Conservation (phyloP, 257 asterid genomes). For the Cruciata laevipes region DNA sequence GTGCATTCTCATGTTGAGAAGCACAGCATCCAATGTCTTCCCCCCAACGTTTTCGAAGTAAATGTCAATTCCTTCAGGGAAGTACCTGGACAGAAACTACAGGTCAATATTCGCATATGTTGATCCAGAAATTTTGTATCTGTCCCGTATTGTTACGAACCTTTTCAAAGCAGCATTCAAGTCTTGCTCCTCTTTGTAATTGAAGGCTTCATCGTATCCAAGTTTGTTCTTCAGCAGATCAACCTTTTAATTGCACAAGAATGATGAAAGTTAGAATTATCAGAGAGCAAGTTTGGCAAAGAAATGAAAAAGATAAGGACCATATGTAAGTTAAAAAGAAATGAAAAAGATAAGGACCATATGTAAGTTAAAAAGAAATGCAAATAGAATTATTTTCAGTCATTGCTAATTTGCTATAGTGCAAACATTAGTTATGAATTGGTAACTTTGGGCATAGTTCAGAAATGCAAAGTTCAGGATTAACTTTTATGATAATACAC, state of each 20-base stretch:
- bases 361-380: too few species aligned
- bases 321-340: too few species aligned
- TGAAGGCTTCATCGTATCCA: conserved; percentile 30
- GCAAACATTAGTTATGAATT: neutral
- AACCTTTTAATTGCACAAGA: conserved; percentile 7
- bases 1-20: conserved; percentile 8
- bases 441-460: neutral
- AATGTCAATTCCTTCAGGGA: conserved; percentile 11
- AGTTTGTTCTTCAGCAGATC: conserved; percentile 31
- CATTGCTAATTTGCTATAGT: neutral
- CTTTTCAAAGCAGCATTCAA: conserved; percentile 21
- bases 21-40: conserved; percentile 15
- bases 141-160: conserved; percentile 6
- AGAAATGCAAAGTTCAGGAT: neutral
- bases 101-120: neutral
- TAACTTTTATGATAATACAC: neutral
- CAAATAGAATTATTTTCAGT: neutral
- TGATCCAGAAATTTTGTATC: neutral
- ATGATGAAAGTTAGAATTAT: neutral
- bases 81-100: conserved; percentile 7
- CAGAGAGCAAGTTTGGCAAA: neutral
- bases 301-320: neutral
- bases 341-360: too few species aligned
- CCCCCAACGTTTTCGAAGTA: conserved; percentile 16
- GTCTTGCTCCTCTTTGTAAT: conserved; percentile 31